Conservation (phyloP, 768 basidiomycete genomes). For the Naganishia vishniacii region DNA sequence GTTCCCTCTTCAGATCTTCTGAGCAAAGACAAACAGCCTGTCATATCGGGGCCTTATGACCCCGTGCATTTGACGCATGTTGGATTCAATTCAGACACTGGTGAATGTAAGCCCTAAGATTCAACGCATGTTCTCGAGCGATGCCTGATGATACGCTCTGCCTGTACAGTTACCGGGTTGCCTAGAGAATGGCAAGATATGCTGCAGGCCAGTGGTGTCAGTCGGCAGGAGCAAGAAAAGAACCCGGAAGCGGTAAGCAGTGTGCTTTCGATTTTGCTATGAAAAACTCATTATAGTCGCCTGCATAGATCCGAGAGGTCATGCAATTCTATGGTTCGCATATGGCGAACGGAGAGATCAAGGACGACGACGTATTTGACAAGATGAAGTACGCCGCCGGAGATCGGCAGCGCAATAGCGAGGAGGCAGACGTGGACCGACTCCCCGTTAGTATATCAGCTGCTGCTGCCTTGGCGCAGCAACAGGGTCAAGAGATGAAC, state of each 20-base stretch:
- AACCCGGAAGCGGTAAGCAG: constrained; percentile 80
- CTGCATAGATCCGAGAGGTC: constrained; percentile 66
- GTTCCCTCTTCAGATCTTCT: constrained; percentile 35
- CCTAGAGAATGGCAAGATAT: constrained; percentile 99
- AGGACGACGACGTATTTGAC: constrained; percentile 35
- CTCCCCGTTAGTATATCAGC: constrained; percentile 16
- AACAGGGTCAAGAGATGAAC: neutral
- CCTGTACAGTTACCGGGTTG: constrained; percentile 57
- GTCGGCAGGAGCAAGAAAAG: constrained; percentile 87
- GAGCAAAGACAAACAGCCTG: constrained; percentile 50
- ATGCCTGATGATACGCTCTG: neutral
- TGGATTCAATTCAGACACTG: constrained; percentile 96
- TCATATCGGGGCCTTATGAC: constrained; percentile 97
- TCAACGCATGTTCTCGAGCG: neutral
- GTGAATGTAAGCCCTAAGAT: constrained; percentile 59
- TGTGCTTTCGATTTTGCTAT: neutral
- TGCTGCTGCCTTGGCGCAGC: constrained; percentile 9
- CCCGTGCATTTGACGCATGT: constrained; percentile 99
- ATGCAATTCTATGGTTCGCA: constrained; percentile 83
- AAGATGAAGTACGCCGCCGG: constrained; percentile 51
- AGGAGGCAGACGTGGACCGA: constrained; percentile 71
- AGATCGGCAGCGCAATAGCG: constrained; percentile 51
- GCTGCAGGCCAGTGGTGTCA: constrained; percentile 83
- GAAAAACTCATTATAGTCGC: neutral
- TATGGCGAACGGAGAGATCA: constrained; percentile 30